These are phyloP conservation scores for Aspergillus jensenii DNA, from an alignment of 2,329 filamentous ascomycete genomes.

Conservation along the genomic window DNA sequence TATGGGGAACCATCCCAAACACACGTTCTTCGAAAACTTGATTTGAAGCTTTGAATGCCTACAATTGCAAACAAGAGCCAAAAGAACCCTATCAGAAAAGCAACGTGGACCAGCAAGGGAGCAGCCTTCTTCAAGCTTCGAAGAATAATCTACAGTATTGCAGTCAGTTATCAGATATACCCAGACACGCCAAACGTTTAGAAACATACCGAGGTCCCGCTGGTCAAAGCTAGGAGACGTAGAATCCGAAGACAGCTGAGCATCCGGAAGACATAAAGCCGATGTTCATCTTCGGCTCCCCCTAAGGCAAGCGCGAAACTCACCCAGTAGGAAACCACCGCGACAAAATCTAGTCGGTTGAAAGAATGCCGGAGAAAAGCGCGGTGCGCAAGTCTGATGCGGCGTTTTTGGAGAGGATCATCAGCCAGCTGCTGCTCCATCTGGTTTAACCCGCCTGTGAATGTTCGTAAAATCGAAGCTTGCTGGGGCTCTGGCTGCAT, in stretches of 20 bases:
- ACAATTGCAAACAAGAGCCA: constrained; percentile 97
- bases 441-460: constrained; percentile 72
- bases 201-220: constrained; percentile 77
- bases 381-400: constrained; percentile 80
- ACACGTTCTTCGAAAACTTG: constrained; percentile 73
- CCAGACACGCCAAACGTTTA: background rate
- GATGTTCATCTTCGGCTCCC: constrained; percentile 66
- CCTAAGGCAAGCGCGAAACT: constrained; percentile 72
- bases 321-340: constrained; percentile 93
- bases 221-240: constrained; percentile 84
- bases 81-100: constrained; percentile 93
- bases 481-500: constrained; percentile 38
- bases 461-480: constrained; percentile 68
- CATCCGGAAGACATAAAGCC: constrained; percentile 93
- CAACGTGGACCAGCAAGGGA: constrained; percentile 85
- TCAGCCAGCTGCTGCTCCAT: constrained; percentile 56
- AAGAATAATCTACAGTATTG: constrained; percentile 70
- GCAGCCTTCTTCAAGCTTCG: constrained; percentile 94
- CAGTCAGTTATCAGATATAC: constrained; percentile 14
- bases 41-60: constrained; percentile 94
- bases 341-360: constrained; percentile 91
- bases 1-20: constrained; percentile 68
- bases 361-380: constrained; percentile 95
- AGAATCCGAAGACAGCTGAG: constrained; percentile 91
- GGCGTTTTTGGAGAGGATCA: constrained; percentile 73